These are phyloP conservation scores for Fusarium xylarioides DNA, from an alignment of 2,329 filamentous ascomycete species.

Conservation along the genomic window DNA sequence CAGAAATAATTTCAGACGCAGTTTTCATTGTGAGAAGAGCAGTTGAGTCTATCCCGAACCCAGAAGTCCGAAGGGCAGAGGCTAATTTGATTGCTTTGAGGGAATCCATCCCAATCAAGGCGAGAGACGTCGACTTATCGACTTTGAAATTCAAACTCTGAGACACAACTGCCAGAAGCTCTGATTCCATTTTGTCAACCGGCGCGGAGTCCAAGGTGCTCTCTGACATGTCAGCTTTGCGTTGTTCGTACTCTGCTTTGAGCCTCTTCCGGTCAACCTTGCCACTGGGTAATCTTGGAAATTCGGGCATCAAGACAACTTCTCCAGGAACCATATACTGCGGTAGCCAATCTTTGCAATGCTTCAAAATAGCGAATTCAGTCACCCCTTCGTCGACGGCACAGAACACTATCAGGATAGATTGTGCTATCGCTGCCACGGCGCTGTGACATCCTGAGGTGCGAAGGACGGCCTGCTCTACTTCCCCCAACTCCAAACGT, in stretches of 20 bases:
- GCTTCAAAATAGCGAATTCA: constrained; percentile 59
- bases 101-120: constrained; percentile 72
- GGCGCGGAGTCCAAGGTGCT: constrained; percentile 16
- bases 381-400: constrained; percentile 56
- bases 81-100: constrained; percentile 61
- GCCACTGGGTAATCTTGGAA: constrained; percentile 83
- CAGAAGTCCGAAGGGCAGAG: constrained; percentile 67
- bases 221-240: constrained; percentile 18
- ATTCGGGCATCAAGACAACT: constrained; percentile 67
- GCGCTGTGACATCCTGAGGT: constrained; percentile 70
- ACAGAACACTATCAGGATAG: constrained; percentile 79
- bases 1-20: constrained; percentile 45
- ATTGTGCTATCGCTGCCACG: constrained; percentile 72
- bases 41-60: constrained; percentile 64
- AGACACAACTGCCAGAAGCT: constrained; percentile 54
- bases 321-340: constrained; percentile 85
- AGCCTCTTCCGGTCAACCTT: constrained; percentile 80
- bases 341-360: constrained; percentile 80
- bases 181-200: constrained; percentile 32
- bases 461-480: constrained; percentile 74
- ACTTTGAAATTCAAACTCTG: constrained; percentile 52
- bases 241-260: constrained; percentile 56
- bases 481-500: constrained; percentile 80
- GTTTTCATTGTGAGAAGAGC: constrained; percentile 68
- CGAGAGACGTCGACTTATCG: constrained; percentile 54